Evolutionary conservation across 805 yeast species (phyloP).

Genomic region (Helenozyma rhizophorensis): DNA sequence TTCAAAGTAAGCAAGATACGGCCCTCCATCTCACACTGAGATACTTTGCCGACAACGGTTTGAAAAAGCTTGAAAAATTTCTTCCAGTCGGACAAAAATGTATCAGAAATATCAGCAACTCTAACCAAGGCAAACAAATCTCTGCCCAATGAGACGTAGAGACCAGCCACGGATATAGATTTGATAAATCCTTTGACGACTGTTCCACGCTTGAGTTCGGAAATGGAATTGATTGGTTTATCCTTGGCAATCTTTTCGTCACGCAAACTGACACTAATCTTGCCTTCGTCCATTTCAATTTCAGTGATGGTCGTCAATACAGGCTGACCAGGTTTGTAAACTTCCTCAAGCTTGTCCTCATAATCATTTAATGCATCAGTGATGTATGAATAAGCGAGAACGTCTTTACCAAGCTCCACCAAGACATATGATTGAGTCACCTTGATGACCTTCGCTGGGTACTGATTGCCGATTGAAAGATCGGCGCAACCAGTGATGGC

Average conservation of each 20-base stretch:
- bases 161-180: conserved; percentile 67
- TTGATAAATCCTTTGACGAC: conserved; percentile 79
- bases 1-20: conserved; percentile 75
- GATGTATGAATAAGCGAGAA: conserved; percentile 61
- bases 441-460: conserved; percentile 61
- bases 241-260: conserved; percentile 45
- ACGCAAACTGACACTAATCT: conserved; percentile 63
- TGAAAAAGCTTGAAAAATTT: conserved; percentile 67
- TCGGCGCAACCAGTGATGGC: conserved; percentile 42
- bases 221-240: conserved; percentile 41
- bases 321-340: conserved; percentile 48
- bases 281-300: conserved; percentile 45
- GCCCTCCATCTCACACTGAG: conserved; percentile 56
- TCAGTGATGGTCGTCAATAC: conserved; percentile 54
- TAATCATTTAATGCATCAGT: conserved; percentile 78
- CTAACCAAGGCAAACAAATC: conserved; percentile 73
- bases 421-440: conserved; percentile 57
- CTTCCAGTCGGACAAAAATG: conserved; percentile 85
- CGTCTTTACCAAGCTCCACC: conserved; percentile 62
- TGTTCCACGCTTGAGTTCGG: conserved; percentile 63
- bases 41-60: conserved; percentile 67
- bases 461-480: conserved; percentile 47
- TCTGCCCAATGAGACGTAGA: conserved; percentile 73
- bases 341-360: conserved; percentile 46
- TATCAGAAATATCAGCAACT: conserved; percentile 76